These are phyloP conservation scores for Russula virescens DNA, from an alignment of 768 basidiomycete genomes.

Conservation along the genomic window DNA sequence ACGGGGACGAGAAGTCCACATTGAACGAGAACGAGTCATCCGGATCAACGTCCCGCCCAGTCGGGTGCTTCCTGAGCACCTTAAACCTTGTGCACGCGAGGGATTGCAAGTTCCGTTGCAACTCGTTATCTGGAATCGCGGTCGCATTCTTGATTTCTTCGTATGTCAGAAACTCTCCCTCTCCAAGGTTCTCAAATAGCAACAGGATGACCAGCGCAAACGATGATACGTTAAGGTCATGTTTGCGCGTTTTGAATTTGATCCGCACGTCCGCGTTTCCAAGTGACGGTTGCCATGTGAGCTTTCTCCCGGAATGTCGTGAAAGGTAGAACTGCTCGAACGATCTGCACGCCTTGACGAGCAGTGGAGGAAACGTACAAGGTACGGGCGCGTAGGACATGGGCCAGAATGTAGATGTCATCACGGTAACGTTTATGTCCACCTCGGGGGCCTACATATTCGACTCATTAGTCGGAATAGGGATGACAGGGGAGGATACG, in stretches of 20 bases:
- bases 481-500: slow-evolving; percentile 28
- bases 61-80: slow-evolving; percentile 85
- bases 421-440: slow-evolving; percentile 83
- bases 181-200: slow-evolving; percentile 69
- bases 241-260: slow-evolving; percentile 68
- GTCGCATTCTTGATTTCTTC: slow-evolving; percentile 77
- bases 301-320: slow-evolving; percentile 80
- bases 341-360: slow-evolving; percentile 60
- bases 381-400: slow-evolving; percentile 57
- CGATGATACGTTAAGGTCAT: slow-evolving; percentile 92
- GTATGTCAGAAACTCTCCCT: slow-evolving; percentile 71
- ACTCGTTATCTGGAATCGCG: slow-evolving; percentile 63
- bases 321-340: slow-evolving; percentile 90
- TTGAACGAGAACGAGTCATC: slow-evolving; percentile 91
- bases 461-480: slow-evolving; percentile 2
- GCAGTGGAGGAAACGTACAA: slow-evolving; percentile 61
- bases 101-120: slow-evolving; percentile 91
- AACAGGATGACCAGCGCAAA: slow-evolving; percentile 82
- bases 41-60: slow-evolving; percentile 71
- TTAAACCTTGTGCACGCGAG: slow-evolving; percentile 94
- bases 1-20: slow-evolving; percentile 63
- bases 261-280: slow-evolving; percentile 89
- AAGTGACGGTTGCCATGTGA: slow-evolving; percentile 88
- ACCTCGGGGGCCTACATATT: slow-evolving; percentile 57
- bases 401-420: slow-evolving; percentile 98